These are phyloP conservation scores for Venturia carpophila DNA, from an alignment of 2,329 filamentous ascomycete species.

Conservation along the genomic window DNA sequence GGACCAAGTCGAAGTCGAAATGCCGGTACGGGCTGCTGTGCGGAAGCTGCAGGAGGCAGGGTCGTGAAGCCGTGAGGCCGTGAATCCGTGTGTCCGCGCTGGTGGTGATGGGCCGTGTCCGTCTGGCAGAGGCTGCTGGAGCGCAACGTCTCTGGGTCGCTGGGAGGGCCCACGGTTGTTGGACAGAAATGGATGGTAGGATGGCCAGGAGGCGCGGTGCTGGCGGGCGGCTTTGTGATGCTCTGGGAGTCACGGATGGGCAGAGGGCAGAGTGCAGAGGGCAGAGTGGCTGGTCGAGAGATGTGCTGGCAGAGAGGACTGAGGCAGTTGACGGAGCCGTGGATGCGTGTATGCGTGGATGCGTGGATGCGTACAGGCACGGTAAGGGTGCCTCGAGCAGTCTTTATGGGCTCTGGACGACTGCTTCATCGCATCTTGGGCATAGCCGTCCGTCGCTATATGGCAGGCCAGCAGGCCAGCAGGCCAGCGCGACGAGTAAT, in stretches of 20 bases:
- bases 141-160: neutral
- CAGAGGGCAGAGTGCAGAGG: no score
- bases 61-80: neutral
- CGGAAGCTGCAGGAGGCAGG: slow-evolving; percentile 5
- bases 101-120: neutral
- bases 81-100: neutral
- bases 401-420: neutral
- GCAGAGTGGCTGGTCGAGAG: neutral
- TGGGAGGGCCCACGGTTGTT: neutral
- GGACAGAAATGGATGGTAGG: neutral
- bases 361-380: no score
- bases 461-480: neutral
- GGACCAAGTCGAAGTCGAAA: neutral
- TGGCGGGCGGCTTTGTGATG: neutral
- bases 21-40: neutral
- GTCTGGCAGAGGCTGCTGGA: neutral
- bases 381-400: neutral
- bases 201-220: neutral
- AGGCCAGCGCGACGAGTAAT: neutral
- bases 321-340: neutral
- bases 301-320: slow-evolving; percentile 1
- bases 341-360: no score
- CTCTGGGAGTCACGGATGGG: no score
- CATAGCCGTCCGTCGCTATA: slow-evolving; percentile 6
- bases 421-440: neutral